These are phyloP conservation scores for Berkeleyomyces rouxiae DNA, from an alignment of 2,329 filamentous ascomycete species.

Conservation along the genomic window DNA sequence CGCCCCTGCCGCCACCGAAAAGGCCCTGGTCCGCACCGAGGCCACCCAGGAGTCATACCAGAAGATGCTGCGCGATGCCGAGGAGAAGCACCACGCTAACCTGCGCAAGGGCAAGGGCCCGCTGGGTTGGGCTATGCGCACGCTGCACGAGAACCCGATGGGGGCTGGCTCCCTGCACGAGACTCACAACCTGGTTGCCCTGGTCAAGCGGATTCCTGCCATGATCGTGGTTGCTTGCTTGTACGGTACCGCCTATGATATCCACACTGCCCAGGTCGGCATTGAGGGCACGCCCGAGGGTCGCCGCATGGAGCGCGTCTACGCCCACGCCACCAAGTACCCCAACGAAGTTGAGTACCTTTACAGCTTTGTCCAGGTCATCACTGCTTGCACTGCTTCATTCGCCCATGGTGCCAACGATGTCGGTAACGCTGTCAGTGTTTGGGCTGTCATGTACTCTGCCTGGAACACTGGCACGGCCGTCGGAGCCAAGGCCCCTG, in stretches of 20 bases:
- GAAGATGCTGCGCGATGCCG: slow-evolving; percentile 39
- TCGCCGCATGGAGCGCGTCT: slow-evolving; percentile 51
- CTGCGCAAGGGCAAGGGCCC: slow-evolving; percentile 47
- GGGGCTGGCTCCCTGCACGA: slow-evolving; percentile 61
- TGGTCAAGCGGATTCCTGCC: slow-evolving; percentile 52
- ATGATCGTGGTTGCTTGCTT: slow-evolving; percentile 44
- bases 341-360: slow-evolving; percentile 53
- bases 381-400: slow-evolving; percentile 55
- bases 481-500: slow-evolving; percentile 42
- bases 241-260: slow-evolving; percentile 69
- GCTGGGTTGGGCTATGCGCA: slow-evolving; percentile 72
- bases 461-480: slow-evolving; percentile 49
- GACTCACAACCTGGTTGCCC: slow-evolving; percentile 47
- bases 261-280: slow-evolving; percentile 58
- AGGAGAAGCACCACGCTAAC: slow-evolving; percentile 42
- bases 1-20: slow-evolving; percentile 22
- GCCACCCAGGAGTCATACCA: slow-evolving; percentile 40
- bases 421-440: slow-evolving; percentile 53
- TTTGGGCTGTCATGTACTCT: slow-evolving; percentile 53
- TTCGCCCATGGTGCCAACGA: slow-evolving; percentile 68
- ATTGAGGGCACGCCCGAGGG: slow-evolving; percentile 57
- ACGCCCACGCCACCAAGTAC: slow-evolving; percentile 46
- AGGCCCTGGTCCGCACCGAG: slow-evolving; percentile 30
- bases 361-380: slow-evolving; percentile 49
- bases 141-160: slow-evolving; percentile 56